These are phyloP conservation scores for Pestalotiopsis sp. DNA, from an alignment of 2,329 filamentous ascomycete species.

Conservation along the genomic window DNA sequence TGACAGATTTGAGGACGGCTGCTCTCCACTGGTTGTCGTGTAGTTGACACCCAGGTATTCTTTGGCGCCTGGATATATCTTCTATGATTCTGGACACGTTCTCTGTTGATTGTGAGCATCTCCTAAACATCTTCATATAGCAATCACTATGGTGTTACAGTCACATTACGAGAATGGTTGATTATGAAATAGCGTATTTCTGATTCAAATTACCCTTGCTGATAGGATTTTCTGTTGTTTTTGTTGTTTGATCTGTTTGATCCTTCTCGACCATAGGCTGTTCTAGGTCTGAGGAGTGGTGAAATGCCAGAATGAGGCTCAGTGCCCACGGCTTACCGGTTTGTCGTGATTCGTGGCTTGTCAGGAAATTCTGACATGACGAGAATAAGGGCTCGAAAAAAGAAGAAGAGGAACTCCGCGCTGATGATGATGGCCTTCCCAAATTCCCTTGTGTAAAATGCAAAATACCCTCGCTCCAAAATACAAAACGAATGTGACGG, in stretches of 20 bases:
- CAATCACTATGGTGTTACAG: not conserved
- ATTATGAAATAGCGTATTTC: not conserved
- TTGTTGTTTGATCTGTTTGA: not conserved
- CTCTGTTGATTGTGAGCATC: no score
- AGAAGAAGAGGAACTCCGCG: not conserved
- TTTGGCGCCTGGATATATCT: no score
- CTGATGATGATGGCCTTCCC: not conserved
- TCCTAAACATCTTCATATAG: no score
- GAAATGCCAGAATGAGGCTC: not conserved
- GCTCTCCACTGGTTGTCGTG: no score
- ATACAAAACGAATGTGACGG: not conserved
- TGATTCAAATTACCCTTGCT: not conserved
- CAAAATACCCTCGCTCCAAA: not conserved
- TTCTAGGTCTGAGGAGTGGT: not conserved
- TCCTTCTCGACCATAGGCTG: not conserved
- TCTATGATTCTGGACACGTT: no score
- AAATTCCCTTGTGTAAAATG: not conserved
- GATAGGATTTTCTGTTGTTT: not conserved
- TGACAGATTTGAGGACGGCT: no score
- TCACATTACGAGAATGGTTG: not conserved
- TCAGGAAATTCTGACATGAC: not conserved
- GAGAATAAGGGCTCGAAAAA: not conserved
- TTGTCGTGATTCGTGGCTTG: slow-evolving; percentile 1
- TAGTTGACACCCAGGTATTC: no score
- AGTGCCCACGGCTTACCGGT: not conserved